Base-by-base conservation (phyloP, 1,284 basidiomycete species). In the Heterobasidion annosum region DNA sequence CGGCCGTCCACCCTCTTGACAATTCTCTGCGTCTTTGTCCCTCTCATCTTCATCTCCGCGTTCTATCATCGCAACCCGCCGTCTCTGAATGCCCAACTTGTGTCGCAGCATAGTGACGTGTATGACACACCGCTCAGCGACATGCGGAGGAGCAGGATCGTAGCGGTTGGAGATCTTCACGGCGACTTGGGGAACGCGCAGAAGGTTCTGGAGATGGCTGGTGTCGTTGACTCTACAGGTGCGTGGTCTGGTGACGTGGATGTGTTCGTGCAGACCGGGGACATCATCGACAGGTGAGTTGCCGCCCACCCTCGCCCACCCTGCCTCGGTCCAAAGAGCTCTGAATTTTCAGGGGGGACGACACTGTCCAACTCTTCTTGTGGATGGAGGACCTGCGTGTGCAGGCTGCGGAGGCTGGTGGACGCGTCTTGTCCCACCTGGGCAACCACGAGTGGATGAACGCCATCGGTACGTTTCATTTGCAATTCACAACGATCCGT, bases 391-490 rank as follows among this genome's bases (percentile, higher is more conserved):
- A 72, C 47, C 75, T 98, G 12, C 81, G 93, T n/a, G 75, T 72
- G 8, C 83, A 96, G 67, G 93, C 93, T 1, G 66, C 70, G 1
- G 68, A 68, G 0, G 74, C 69, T 6, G 92, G 92, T 1, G 93
- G 91, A 0, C 76, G 74, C 8, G 77, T 98, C 10, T 66, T 95
- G 33, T 84, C 79, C 15, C 77, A 92, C 56, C 70, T 96, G 32
- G 94, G 94, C n/a, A 98, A 94, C 63, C 91, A 93, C 59, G 90
- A 92, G 64, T 83, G 81, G 77, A 94, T 95, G 93, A 95, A 95
- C 62, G 83, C 81, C 8, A 85, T 94, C 59, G 88, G 88, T 8
- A 52, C 57, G 53, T 59, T 50, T 53, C 53, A 45, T 25, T 25
- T 25, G 25, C 4, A 25, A 25, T 0, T 25, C 25, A 3, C 25